phyloP scores from a whole-genome alignment of 225 moss, liverwort and hornwort species.

The Neckera pumila region DNA sequence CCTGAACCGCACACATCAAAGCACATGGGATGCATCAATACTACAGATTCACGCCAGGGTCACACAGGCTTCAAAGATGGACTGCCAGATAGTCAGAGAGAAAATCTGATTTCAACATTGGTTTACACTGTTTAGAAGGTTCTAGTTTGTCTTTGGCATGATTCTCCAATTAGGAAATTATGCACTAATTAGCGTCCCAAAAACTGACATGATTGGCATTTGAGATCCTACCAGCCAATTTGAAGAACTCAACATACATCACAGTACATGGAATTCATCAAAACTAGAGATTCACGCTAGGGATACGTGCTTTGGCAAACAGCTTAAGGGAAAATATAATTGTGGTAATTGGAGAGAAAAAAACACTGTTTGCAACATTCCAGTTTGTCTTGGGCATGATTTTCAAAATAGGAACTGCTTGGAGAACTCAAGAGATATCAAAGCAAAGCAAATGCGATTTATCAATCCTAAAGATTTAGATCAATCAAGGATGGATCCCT shows the following conservation, averaged over 20 bases:
- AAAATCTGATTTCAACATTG: not conserved
- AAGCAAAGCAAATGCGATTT: not conserved
- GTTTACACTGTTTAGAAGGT: not conserved
- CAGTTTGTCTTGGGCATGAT: not conserved
- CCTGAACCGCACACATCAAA: slow-evolving; percentile 2
- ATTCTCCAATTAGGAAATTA: not conserved
- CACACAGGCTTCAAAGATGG: not conserved
- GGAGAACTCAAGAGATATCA: not conserved
- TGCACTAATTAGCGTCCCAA: not conserved
- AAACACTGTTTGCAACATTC: not conserved
- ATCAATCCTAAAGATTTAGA: not conserved
- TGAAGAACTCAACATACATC: not conserved
- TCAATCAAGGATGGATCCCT: not conserved
- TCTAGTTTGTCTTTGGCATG: not conserved
- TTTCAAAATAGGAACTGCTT: not conserved
- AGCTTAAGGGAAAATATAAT: not conserved
- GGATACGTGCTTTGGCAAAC: not conserved
- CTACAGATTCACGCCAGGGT: not conserved
- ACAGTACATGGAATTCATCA: not conserved
- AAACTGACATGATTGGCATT: not conserved
- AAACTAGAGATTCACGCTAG: not conserved
- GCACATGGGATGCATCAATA: not conserved
- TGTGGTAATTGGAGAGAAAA: not conserved
- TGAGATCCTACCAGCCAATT: not conserved
- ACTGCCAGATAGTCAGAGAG: not conserved